phyloP scores from a whole-genome alignment of 1,284 basidiomycete species.

The Puccinia novopanici region DNA sequence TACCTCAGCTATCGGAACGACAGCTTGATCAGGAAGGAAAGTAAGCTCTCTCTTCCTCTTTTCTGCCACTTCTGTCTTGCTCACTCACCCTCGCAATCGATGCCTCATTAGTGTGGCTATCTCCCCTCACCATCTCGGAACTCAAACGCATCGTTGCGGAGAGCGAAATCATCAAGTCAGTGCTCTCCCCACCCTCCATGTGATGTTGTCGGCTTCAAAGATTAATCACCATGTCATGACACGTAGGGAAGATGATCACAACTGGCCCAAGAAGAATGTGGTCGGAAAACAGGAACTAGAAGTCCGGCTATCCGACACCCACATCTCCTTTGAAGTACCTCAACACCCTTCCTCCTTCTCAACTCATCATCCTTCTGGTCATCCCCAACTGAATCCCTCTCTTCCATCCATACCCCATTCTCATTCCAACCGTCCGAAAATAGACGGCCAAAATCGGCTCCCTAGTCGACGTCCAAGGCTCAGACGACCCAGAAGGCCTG shows the following conservation, averaged over 20 bases:
- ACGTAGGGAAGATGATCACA: slow-evolving; percentile 88
- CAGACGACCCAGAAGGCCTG: slow-evolving; percentile 93
- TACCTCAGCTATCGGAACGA: slow-evolving; percentile 78
- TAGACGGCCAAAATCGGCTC: slow-evolving; percentile 99
- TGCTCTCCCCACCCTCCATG: slow-evolving; percentile 9
- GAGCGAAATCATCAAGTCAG: slow-evolving; percentile 94
- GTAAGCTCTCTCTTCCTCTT: slow-evolving; percentile 64
- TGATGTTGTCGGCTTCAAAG: too few relatives aligned
- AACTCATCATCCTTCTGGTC: background rate
- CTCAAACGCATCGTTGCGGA: slow-evolving; percentile 90
- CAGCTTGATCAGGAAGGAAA: slow-evolving; percentile 95
- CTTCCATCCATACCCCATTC: background rate
- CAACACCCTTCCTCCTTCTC: background rate
- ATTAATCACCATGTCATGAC: too few relatives aligned
- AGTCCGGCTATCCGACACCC: slow-evolving; percentile 87
- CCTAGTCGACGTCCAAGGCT: slow-evolving; percentile 92
- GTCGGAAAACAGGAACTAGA: slow-evolving; percentile 97
- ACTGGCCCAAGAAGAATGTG: slow-evolving; percentile 98
- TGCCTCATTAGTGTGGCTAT: slow-evolving; percentile 79
- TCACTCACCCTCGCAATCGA: slow-evolving; percentile 15
- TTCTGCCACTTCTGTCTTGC: background rate
- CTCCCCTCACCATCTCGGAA: slow-evolving; percentile 85
- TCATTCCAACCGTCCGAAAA: too few relatives aligned
- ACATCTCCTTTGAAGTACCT: slow-evolving; percentile 93
- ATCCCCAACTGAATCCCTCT: slow-evolving; percentile 9